A percentile compares a stretch with the other conserved stretches of the same genome.
Conservation (phyloP, 345 rosid species). For the Populus euphratica region DNA sequence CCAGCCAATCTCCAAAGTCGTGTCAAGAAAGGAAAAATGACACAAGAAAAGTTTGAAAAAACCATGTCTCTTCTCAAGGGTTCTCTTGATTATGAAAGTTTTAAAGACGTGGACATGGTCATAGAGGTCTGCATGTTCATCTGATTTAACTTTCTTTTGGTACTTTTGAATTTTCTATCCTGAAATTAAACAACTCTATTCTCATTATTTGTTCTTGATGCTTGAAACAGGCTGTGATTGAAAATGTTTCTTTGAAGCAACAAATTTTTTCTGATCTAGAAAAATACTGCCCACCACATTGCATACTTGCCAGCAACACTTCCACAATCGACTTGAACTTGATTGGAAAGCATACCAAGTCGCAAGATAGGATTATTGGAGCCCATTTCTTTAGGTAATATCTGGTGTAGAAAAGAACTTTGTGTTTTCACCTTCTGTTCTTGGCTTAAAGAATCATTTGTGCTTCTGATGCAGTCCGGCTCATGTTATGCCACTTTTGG, state of each 20-base stretch:
- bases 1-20: constrained; percentile 89
- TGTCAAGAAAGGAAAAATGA: constrained; percentile 80
- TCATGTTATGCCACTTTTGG: constrained; percentile 93
- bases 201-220: constrained; percentile 27
- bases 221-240: constrained; percentile 84
- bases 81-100: constrained; percentile 73
- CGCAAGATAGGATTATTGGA: constrained; percentile 79
- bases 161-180: background rate
- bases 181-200: constrained; percentile 13
- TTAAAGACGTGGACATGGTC: constrained; percentile 89
- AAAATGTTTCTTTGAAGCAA: constrained; percentile 86
- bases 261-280: constrained; percentile 92
- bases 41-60: constrained; percentile 73
- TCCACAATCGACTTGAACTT: constrained; percentile 90
- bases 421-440: background rate
- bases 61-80: constrained; percentile 75
- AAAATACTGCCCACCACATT: constrained; percentile 79
- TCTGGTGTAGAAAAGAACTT: background rate
- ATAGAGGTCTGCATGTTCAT: constrained; percentile 60
- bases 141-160: background rate
- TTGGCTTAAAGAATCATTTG: constrained; percentile 15
- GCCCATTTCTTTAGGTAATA: constrained; percentile 96
- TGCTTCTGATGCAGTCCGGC: constrained; percentile 69
- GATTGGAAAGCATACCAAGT: constrained; percentile 74
- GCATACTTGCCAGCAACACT: constrained; percentile 91